phyloP scores from a whole-genome alignment of 805 yeast genomes.

The Myxozyma melibiosi region DNA sequence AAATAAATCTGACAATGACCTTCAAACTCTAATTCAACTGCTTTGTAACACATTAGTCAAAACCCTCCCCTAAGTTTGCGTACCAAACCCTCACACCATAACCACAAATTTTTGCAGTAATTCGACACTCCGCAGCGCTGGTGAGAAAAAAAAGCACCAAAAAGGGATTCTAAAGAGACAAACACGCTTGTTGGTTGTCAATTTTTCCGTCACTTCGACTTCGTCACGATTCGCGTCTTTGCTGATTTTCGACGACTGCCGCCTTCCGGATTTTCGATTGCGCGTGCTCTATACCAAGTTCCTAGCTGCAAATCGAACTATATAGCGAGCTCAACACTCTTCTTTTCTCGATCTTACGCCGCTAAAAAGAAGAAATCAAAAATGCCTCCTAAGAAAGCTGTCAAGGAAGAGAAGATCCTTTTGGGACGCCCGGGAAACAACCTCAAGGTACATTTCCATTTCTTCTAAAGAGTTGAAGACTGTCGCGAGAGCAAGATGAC shows the following conservation, averaged over 20 bases:
- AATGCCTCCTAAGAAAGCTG: slow-evolving; percentile 79
- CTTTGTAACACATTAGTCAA: too few relatives aligned
- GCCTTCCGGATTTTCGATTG: slow-evolving; percentile 2
- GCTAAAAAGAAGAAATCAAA: slow-evolving; percentile 33
- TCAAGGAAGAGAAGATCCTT: slow-evolving; percentile 69
- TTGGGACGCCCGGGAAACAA: slow-evolving; percentile 84
- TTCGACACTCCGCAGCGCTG: neutral
- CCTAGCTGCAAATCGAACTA: neutral
- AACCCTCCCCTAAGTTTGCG: neutral
- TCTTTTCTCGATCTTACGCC: slow-evolving; percentile 15
- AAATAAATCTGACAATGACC: too few relatives aligned
- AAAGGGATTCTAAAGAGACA: neutral
- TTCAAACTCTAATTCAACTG: too few relatives aligned
- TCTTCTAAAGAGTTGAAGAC: neutral
- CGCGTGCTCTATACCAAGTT: neutral
- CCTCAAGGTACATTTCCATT: slow-evolving; percentile 48
- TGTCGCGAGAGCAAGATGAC: neutral
- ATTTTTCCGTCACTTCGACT: neutral
- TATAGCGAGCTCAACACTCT: neutral
- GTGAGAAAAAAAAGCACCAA: neutral
- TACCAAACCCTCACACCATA: neutral
- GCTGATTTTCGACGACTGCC: neutral
- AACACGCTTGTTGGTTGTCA: neutral
- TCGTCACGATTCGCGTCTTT: neutral
- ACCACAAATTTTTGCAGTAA: slow-evolving; percentile 7